These are phyloP conservation scores for Tolypocladium tropicale DNA, from an alignment of 2,329 filamentous ascomycete species.

Conservation along the genomic window DNA sequence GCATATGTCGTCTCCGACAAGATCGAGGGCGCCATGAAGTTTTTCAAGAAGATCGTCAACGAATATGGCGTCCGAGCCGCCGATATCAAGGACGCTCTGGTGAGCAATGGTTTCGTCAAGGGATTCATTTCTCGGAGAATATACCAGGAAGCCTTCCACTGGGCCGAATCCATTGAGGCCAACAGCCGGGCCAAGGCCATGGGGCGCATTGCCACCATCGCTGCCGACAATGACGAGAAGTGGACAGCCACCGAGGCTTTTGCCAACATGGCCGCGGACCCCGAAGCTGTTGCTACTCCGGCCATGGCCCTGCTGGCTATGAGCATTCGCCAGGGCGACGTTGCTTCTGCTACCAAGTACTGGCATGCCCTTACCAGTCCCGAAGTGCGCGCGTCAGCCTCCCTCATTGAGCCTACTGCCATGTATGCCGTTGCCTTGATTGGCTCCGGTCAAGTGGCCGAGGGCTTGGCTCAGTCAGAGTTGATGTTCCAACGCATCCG, in stretches of 20 bases:
- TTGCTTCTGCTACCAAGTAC: slow-evolving; percentile 65
- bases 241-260: slow-evolving; percentile 59
- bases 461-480: slow-evolving; percentile 69
- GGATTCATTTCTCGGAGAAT: slow-evolving; percentile 62
- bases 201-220: slow-evolving; percentile 61
- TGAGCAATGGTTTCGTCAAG: slow-evolving; percentile 67
- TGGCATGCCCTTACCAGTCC: slow-evolving; percentile 65
- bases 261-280: slow-evolving; percentile 41
- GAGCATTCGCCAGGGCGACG: slow-evolving; percentile 72
- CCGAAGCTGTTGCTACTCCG: slow-evolving; percentile 41
- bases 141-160: slow-evolving; percentile 62
- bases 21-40: slow-evolving; percentile 70
- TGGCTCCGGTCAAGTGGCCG: slow-evolving; percentile 72
- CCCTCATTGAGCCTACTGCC: slow-evolving; percentile 75
- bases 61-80: slow-evolving; percentile 47
- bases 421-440: slow-evolving; percentile 89
- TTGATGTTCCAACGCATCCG: slow-evolving; percentile 82
- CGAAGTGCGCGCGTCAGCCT: slow-evolving; percentile 45
- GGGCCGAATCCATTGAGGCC: slow-evolving; percentile 55
- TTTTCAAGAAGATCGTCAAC: slow-evolving; percentile 68
- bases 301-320: slow-evolving; percentile 79
- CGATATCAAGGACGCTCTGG: slow-evolving; percentile 60
- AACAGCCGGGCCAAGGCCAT: slow-evolving; percentile 53
- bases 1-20: slow-evolving; percentile 79
- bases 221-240: slow-evolving; percentile 70